Percentiles rank a stretch among this genome's conserved stretches.
Conservation (phyloP, 768 basidiomycete species). For the Cystobasidium onofrii region DNA sequence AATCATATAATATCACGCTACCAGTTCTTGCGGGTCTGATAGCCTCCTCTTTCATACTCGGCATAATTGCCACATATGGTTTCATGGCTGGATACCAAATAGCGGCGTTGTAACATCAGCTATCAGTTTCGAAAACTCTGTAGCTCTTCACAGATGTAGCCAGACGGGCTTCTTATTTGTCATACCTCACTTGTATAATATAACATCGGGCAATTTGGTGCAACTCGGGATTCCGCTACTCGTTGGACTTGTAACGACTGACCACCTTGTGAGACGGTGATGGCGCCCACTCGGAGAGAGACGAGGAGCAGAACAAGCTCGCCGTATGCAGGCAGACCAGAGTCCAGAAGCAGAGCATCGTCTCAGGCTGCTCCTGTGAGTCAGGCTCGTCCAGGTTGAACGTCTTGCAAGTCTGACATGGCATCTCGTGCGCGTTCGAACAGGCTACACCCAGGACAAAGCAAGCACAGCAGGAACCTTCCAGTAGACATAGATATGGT, state of each 20-base stretch:
- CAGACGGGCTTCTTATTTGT: no score
- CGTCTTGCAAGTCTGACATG: background rate
- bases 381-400: background rate
- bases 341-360: background rate
- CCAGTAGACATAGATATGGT: slow-evolving; percentile 5
- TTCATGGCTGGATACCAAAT: background rate
- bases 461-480: background rate
- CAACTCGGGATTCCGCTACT: no score
- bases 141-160: background rate
- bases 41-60: background rate
- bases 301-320: background rate
- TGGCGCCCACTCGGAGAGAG: background rate
- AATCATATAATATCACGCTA: background rate
- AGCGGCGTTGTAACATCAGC: background rate
- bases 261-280: background rate
- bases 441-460: background rate
- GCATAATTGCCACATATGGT: background rate
- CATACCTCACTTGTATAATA: no score
- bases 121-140: background rate
- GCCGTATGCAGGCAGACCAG: background rate
- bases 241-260: no score
- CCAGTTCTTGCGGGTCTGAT: background rate
- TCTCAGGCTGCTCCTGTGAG: background rate
- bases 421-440: background rate
- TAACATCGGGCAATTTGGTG: no score